These are phyloP conservation scores for Nidularia sp. DNA, from an alignment of 768 basidiomycete species.

Conservation along the genomic window DNA sequence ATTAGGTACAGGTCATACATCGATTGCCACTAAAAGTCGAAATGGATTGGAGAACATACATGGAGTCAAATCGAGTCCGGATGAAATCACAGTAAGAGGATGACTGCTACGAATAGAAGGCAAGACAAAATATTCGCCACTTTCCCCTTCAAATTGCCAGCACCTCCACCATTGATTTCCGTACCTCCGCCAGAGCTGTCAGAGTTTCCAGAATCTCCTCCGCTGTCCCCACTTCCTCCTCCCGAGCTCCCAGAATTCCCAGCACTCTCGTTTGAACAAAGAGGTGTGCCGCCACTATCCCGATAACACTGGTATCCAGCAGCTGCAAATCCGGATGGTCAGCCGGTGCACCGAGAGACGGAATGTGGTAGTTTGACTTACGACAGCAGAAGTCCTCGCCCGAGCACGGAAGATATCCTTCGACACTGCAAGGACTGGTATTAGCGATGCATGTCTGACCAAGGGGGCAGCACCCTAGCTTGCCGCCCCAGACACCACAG, in stretches of 20 bases:
- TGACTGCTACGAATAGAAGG: too few species aligned
- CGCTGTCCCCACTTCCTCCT: neutral
- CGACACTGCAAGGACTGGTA: conserved; percentile 7
- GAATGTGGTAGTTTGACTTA: conserved; percentile 3
- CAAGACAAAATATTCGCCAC: too few species aligned
- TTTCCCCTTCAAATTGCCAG: neutral
- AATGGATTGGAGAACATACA: too few species aligned
- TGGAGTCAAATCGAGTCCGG: too few species aligned
- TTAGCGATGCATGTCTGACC: conserved; percentile 12
- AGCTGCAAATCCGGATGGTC: conserved; percentile 3
- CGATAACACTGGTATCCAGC: conserved; percentile 8
- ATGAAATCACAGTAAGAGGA: too few species aligned
- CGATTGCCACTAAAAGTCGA: too few species aligned
- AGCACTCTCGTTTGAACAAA: neutral
- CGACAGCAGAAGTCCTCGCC: conserved; percentile 16
- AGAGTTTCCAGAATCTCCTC: neutral
- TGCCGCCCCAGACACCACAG: conserved; percentile 16
- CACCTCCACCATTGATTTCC: neutral
- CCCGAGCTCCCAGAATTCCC: neutral
- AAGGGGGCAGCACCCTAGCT: conserved; percentile 13
- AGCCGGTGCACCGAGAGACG: neutral
- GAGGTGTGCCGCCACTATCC: conserved; percentile 4
- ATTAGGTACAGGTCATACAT: too few species aligned
- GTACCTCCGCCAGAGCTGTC: neutral
- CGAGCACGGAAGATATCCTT: conserved; percentile 10